Conservation (phyloP, 2,329 filamentous ascomycete genomes). For the Chalara sp. region DNA sequence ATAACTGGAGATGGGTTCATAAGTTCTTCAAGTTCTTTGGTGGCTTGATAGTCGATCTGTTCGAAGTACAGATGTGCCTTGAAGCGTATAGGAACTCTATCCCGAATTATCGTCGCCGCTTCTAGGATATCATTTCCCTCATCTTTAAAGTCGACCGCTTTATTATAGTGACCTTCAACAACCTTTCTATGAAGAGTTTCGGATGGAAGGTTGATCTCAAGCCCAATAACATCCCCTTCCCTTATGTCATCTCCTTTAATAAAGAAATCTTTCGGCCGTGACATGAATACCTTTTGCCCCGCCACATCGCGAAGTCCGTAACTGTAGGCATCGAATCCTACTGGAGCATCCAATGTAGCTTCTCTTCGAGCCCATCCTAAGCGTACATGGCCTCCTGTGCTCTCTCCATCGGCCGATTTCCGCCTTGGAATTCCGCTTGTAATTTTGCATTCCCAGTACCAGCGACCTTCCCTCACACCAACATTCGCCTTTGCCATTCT, state of each 20-base stretch:
- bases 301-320: constrained; percentile 87
- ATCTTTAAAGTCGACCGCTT: constrained; percentile 67
- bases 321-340: constrained; percentile 86
- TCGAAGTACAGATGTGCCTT: constrained; percentile 94
- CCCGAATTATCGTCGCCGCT: constrained; percentile 81
- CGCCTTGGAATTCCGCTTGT: constrained; percentile 61
- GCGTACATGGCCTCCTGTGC: constrained; percentile 55
- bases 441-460: constrained; percentile 92
- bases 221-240: constrained; percentile 88
- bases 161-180: constrained; percentile 81
- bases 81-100: constrained; percentile 90
- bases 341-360: constrained; percentile 73
- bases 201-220: constrained; percentile 86
- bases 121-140: constrained; percentile 40
- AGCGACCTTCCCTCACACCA: constrained; percentile 78
- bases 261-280: constrained; percentile 86
- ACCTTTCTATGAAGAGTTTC: constrained; percentile 82
- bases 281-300: constrained; percentile 90
- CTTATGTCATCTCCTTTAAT: constrained; percentile 69
- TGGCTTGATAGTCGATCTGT: constrained; percentile 79
- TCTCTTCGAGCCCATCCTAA: constrained; percentile 82
- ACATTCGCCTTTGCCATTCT: constrained; percentile 88
- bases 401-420: constrained; percentile 15
- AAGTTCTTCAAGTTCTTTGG: constrained; percentile 80
- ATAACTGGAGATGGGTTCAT: constrained; percentile 60